Base-by-base conservation (phyloP, 2,329 filamentous ascomycete genomes). In the Alternaria arbusti region DNA sequence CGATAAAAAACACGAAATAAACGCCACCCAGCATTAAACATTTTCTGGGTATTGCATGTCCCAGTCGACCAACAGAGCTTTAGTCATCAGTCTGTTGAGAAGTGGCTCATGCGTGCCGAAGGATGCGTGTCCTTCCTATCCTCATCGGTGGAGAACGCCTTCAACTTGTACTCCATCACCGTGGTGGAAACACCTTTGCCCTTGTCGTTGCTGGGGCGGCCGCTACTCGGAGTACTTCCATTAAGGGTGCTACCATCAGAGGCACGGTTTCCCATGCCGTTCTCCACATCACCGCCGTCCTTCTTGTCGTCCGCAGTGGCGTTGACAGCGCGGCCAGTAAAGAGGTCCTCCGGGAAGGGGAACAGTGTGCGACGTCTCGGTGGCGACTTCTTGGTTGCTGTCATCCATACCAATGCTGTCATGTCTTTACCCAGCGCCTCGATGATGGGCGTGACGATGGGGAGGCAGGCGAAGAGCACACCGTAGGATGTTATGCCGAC, bases 361-460 rank as follows among this genome's bases (percentile, higher is more conserved):
- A 74, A 79, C 22, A 79, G 61, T 1, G 77, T 80, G 46, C 70
- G 70, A 6, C 74, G 67, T 57, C 74, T 72, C 6, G 73, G 72
- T 23, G 77, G 74, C 13, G 71, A 74, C 71, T 79, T 79, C 59
- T 80, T 74, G 23, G 68, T 74, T 6, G 79, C 79, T 10, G 62
- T 69, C 59, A 76, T 71, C 79, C 79, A 81, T 5, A 81, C 73
- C 23, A 78, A 58, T 10, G 74, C 70, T 13, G 79, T 81, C 59
- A 80, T 71, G 46, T 81, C 79, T 52, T 79, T 80, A 15, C 79
- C 79, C 17, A 81, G 66, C 23, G 79, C 77, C 62, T 81, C 79
- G 23, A 81, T 76, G 7, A 79, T 63, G 2, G 79, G 79, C 1
- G 79, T 81, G 23, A 81, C 65, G 17, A 81, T 74, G 0, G 79